Base-by-base conservation (phyloP, 768 basidiomycete species). In the Phlebiopsis gigantea region DNA sequence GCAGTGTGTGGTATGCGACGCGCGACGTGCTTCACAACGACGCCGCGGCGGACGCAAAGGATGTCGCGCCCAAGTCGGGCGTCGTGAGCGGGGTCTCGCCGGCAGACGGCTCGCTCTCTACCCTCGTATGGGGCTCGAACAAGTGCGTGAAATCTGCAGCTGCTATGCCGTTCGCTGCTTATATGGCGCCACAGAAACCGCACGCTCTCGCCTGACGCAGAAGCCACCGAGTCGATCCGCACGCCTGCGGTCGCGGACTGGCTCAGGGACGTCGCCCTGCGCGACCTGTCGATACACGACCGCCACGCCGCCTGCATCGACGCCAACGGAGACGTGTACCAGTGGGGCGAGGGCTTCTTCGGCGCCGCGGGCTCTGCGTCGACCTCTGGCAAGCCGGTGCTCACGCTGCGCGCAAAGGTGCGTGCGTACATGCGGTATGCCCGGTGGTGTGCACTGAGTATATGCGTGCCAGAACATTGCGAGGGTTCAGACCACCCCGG, bases 51-150 rank as follows among this genome's bases (percentile, higher is more conserved):
- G 44, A 49, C 31, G 53, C 61, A 30, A 55, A 28, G 4, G 46
- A 57, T 30, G 53, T 21, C 14, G 54, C 59, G 8, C 34, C 30
- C 14, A 31, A 19, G 46, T 30, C 31, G 17, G 31, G n/a, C 3
- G 21, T 31, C 15, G 47, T 22, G 17, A 51, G 26, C 5, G 22
- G 47, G 24, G 52, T 50, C 25, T 48, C 49, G 29, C 58, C 55
- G 7, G 62, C 60, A n/a, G 63, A 71, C 21, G 65, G 64, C 14
- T 62, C 50, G n/a, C 63, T 88, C 47, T 70, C 71, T 52, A 74
- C 80, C 2, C 65, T 88, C 9, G 81, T 83, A 0, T 91, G 89
- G 88, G 88, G 89, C 39, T 87, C 87, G 19, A 91, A 90, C 63
- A 80, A 70, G 88, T 87, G 66, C 61, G 77, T 57, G 21, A 42